These are phyloP conservation scores for Penicillium sp. DNA, from an alignment of 2,329 filamentous ascomycete species.

Conservation along the genomic window DNA sequence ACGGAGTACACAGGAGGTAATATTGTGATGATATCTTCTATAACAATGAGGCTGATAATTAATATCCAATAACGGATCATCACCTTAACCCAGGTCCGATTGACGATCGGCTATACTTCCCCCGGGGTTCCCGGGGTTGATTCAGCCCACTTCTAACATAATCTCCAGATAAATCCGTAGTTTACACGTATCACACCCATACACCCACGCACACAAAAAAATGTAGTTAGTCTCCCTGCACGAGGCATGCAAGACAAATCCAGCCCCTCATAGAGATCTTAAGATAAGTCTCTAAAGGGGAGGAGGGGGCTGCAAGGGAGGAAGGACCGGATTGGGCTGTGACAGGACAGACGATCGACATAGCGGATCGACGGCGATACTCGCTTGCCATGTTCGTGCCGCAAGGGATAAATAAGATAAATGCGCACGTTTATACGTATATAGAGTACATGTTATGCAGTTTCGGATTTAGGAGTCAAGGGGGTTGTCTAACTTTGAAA, in stretches of 20 bases:
- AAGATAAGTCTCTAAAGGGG: neutral
- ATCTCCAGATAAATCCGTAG: neutral
- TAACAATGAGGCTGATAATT: neutral
- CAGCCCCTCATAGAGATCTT: neutral
- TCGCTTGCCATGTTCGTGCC: conserved; percentile 13
- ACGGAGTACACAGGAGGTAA: neutral
- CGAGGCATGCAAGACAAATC: conserved; percentile 10
- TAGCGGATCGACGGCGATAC: conserved; percentile 1
- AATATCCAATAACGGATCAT: neutral
- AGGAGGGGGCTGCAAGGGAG: conserved; percentile 1
- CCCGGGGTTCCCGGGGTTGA: neutral
- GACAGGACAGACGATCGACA: conserved; percentile 15
- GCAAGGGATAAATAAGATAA: conserved; percentile 21
- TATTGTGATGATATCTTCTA: neutral
- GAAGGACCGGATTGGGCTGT: conserved; percentile 16
- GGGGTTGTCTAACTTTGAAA: conserved; percentile 2
- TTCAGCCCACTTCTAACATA: neutral
- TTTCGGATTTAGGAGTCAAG: neutral
- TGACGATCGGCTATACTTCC: neutral
- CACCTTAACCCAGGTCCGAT: neutral
- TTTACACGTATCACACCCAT: conserved; percentile 2
- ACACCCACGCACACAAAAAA: neutral
- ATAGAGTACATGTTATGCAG: neutral
- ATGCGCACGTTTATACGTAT: conserved; percentile 8
- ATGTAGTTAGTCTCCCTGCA: conserved; percentile 6